Conservation (phyloP, 2,329 filamentous ascomycete genomes). For the Zymoseptoria tritici region DNA sequence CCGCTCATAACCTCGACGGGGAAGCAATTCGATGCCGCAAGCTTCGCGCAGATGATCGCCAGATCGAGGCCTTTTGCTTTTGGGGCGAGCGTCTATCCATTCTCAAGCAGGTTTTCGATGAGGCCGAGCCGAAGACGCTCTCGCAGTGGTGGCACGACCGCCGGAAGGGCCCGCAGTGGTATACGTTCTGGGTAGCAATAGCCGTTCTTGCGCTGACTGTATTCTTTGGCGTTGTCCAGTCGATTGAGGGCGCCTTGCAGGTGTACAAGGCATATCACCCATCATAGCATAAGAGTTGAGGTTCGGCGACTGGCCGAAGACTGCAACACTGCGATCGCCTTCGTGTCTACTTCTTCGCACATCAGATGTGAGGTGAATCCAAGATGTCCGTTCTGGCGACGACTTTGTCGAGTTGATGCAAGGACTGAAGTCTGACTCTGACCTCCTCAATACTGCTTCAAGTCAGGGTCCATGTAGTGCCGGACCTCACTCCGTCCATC, state of each 20-base stretch:
- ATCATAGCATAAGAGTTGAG: too few species aligned
- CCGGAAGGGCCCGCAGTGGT: conserved; percentile 39
- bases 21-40: conserved; percentile 23
- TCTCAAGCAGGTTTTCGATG: conserved; percentile 38
- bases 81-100: conserved; percentile 40
- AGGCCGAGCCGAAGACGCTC: conserved; percentile 31
- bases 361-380: too few species aligned
- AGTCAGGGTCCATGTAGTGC: too few species aligned
- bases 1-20: conserved; percentile 24
- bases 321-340: too few species aligned
- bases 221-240: conserved; percentile 38
- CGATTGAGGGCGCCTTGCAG: conserved; percentile 37
- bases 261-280: conserved; percentile 18
- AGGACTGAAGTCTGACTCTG: too few species aligned
- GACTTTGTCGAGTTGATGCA: too few species aligned
- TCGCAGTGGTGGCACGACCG: conserved; percentile 40
- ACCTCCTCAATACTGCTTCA: too few species aligned
- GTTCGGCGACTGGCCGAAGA: too few species aligned
- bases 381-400: too few species aligned
- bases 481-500: too few species aligned
- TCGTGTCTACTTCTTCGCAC: too few species aligned
- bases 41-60: conserved; percentile 29
- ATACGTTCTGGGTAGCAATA: conserved; percentile 42
- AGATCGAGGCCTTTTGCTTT: conserved; percentile 29
- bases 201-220: conserved; percentile 30